A percentile compares a stretch with the other conserved stretches of the same genome.
These are phyloP conservation scores for Malus sylvestris DNA, from an alignment of 306 rosid genomes.

Conservation along the genomic window DNA sequence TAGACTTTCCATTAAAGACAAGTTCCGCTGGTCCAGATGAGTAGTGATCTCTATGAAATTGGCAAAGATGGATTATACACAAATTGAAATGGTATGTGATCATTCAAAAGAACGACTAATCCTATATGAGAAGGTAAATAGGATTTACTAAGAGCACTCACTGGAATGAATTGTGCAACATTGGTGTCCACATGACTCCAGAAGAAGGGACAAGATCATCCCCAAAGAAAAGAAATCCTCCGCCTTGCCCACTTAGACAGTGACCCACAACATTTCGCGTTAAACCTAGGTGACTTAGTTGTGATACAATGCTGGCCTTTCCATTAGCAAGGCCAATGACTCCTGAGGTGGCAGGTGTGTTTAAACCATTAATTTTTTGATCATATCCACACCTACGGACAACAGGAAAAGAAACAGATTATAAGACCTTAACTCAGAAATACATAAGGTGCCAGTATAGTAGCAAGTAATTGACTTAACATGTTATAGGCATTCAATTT, in stretches of 20 bases:
- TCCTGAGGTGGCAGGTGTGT: slow-evolving; percentile 39
- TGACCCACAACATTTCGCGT: slow-evolving; percentile 55
- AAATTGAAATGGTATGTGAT: neutral
- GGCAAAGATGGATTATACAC: neutral
- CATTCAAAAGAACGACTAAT: neutral
- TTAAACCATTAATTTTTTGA: slow-evolving; percentile 27
- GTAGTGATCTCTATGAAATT: slow-evolving; percentile 40
- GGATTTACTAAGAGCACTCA: slow-evolving; percentile 23
- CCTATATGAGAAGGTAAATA: slow-evolving; percentile 2
- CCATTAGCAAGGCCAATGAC: slow-evolving; percentile 80
- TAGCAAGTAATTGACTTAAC: neutral
- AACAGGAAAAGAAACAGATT: neutral
- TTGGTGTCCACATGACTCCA: slow-evolving; percentile 55
- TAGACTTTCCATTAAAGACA: slow-evolving; percentile 40
- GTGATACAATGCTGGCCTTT: slow-evolving; percentile 45
- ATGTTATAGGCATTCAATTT: neutral
- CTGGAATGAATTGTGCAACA: slow-evolving; percentile 25
- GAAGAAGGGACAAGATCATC: slow-evolving; percentile 42
- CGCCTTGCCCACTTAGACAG: slow-evolving; percentile 54
- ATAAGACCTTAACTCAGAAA: neutral
- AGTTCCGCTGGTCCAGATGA: slow-evolving; percentile 66
- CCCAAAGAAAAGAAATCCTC: slow-evolving; percentile 77
- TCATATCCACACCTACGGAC: slow-evolving; percentile 68
- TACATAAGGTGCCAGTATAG: neutral
- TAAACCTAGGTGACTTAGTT: slow-evolving; percentile 35